These are phyloP conservation scores for Babesia divergens DNA, from an alignment of 169 alveolate species.

Conservation along the genomic window DNA sequence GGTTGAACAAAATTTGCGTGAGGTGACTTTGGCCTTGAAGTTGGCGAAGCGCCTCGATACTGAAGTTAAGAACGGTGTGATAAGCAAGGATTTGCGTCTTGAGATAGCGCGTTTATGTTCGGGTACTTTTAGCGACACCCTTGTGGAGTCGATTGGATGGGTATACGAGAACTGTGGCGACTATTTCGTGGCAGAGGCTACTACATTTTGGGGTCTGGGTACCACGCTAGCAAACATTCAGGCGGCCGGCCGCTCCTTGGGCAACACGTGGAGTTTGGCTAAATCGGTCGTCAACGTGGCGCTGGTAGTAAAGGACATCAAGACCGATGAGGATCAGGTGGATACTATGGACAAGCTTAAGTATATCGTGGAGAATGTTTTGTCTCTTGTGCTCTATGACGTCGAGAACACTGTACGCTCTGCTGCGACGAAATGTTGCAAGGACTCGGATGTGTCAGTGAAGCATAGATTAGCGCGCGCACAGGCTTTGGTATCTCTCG, in stretches of 20 bases:
- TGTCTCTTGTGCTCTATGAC: slow-evolving; percentile 70
- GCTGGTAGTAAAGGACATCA: slow-evolving; percentile 8
- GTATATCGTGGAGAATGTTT: slow-evolving; percentile 47
- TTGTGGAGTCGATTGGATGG: slow-evolving; percentile 78
- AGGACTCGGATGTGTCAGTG: slow-evolving; percentile 58
- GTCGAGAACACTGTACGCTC: slow-evolving; percentile 69
- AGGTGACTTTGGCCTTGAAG: slow-evolving; percentile 62
- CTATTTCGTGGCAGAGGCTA: slow-evolving; percentile 67
- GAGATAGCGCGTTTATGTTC: slow-evolving; percentile 36
- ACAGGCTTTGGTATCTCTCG: slow-evolving; percentile 49
- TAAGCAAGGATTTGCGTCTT: slow-evolving; percentile 28
- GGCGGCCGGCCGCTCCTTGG: slow-evolving; percentile 67
- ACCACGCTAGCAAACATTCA: slow-evolving; percentile 66
- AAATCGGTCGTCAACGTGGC: slow-evolving; percentile 54
- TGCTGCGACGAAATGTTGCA: slow-evolving; percentile 69
- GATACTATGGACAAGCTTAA: slow-evolving; percentile 27
- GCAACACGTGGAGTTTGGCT: slow-evolving; percentile 45
- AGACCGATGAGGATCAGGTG: slow-evolving; percentile 13
- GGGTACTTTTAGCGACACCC: slow-evolving; percentile 62
- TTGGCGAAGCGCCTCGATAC: slow-evolving; percentile 53
- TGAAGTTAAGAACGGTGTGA: slow-evolving; percentile 34
- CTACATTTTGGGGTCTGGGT: slow-evolving; percentile 74
- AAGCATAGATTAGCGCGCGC: slow-evolving; percentile 68
- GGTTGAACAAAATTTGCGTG: slow-evolving; percentile 65
- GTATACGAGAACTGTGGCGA: slow-evolving; percentile 69